Evolutionary conservation across 225 moss, liverwort and hornwort species (phyloP).

Genomic region (Physcomitrellopsis africana): DNA sequence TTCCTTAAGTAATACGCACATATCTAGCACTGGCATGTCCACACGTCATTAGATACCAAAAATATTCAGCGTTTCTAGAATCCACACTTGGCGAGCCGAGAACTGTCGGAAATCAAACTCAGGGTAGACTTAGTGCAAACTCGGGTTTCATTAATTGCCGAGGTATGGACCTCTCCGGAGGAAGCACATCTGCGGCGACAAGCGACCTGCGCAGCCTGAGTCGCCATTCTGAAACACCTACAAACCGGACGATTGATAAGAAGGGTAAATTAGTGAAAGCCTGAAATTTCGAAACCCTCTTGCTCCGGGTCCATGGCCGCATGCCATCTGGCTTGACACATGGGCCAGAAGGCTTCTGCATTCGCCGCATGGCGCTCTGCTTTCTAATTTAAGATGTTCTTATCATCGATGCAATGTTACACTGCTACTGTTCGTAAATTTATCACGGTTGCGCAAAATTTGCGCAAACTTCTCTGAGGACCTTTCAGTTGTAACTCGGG

Average conservation of each 20-base stretch:
- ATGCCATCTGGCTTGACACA: not conserved
- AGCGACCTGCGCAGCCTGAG: not conserved
- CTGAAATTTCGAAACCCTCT: not conserved
- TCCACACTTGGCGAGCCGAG: too few relatives aligned
- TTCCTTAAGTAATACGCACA: too few relatives aligned
- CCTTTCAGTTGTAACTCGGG: too few relatives aligned
- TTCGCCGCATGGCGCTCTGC: conserved; percentile 19
- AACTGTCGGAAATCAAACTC: too few relatives aligned
- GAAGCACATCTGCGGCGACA: not conserved
- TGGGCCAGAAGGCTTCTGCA: not conserved
- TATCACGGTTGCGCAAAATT: too few relatives aligned
- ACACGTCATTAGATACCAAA: too few relatives aligned
- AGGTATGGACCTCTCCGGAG: not conserved
- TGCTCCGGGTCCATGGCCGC: conserved; percentile 28
- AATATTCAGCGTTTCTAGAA: too few relatives aligned
- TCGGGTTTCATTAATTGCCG: not conserved
- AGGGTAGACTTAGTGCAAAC: too few relatives aligned
- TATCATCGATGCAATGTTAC: too few relatives aligned
- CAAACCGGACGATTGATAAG: not conserved
- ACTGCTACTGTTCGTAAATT: too few relatives aligned
- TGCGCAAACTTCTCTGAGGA: too few relatives aligned
- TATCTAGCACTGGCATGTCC: too few relatives aligned
- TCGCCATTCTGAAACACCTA: not conserved
- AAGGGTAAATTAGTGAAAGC: not conserved
- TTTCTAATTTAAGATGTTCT: not conserved